phyloP scores from a whole-genome alignment of 2,329 filamentous ascomycete genomes.

The Botrytis cinerea region DNA sequence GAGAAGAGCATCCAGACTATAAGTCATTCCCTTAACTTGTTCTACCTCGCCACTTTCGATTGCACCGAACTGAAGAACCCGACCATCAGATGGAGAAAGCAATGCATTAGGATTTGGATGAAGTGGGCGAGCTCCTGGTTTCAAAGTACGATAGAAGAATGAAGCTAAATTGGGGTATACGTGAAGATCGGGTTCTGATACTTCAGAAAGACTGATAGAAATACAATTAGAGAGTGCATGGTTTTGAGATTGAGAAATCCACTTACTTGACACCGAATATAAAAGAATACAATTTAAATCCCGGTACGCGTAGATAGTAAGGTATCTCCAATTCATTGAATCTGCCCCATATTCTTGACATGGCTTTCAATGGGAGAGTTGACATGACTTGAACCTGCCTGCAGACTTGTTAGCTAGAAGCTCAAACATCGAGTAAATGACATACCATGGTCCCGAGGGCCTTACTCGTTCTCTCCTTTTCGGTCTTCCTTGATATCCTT shows the following conservation, averaged over 20 bases:
- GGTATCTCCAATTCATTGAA: constrained; percentile 75
- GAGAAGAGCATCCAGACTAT: constrained; percentile 89
- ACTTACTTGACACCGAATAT: constrained; percentile 69
- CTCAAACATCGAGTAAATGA: constrained; percentile 12
- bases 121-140: constrained; percentile 82
- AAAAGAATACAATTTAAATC: constrained; percentile 73
- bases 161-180: constrained; percentile 89
- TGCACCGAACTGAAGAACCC: constrained; percentile 85
- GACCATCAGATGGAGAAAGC: constrained; percentile 86
- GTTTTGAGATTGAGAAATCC: background rate
- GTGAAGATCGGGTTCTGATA: constrained; percentile 84
- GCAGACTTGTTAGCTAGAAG: constrained; percentile 28
- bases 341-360: constrained; percentile 70
- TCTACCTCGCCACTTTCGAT: constrained; percentile 95
- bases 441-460: constrained; percentile 66
- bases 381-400: constrained; percentile 75
- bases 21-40: constrained; percentile 98
- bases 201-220: constrained; percentile 68
- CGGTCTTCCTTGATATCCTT: constrained; percentile 47
- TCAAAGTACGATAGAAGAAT: constrained; percentile 96
- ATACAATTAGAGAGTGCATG: constrained; percentile 28
- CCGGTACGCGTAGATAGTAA: constrained; percentile 68
- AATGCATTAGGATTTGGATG: constrained; percentile 79
- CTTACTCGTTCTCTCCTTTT: constrained; percentile 58
- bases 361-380: constrained; percentile 69